Evolutionary conservation across 116 monocot species (phyloP).

Genomic region (Thalassia testudinum): DNA sequence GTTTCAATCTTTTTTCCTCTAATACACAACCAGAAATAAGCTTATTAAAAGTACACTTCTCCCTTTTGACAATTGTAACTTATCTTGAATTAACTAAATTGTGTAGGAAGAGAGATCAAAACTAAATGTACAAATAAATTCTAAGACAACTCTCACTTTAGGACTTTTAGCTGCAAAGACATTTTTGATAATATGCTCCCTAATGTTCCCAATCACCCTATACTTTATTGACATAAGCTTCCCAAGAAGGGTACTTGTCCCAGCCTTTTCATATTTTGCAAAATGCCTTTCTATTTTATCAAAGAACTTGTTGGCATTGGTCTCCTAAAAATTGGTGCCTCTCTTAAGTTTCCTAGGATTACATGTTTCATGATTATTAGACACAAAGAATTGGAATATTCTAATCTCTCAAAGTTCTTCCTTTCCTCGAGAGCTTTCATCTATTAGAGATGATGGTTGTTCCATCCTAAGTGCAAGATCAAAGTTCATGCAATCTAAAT

Average conservation of each 20-base stretch:
- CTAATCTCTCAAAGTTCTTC: slow-evolving; percentile 7
- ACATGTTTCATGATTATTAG: slow-evolving; percentile 10
- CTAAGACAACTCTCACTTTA: slow-evolving; percentile 10
- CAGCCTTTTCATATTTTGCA: slow-evolving; percentile 9
- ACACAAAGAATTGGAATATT: slow-evolving; percentile 9
- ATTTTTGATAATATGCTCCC: slow-evolving; percentile 21
- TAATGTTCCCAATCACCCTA: slow-evolving; percentile 6
- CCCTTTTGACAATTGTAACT: slow-evolving; percentile 10
- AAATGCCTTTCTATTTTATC: slow-evolving; percentile 13
- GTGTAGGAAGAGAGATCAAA: slow-evolving; percentile 13
- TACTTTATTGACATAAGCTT: slow-evolving; percentile 9
- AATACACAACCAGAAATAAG: slow-evolving; percentile 12
- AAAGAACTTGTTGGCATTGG: slow-evolving; percentile 9
- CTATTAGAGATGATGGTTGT: neutral
- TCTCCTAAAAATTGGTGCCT: neutral
- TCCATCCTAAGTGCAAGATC: slow-evolving; percentile 4
- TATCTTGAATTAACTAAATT: slow-evolving; percentile 12
- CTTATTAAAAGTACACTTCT: slow-evolving; percentile 14
- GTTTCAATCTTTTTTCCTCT: no score
- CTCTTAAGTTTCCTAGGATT: slow-evolving; percentile 11
- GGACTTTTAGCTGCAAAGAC: slow-evolving; percentile 12
- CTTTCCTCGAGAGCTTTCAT: slow-evolving; percentile 4
- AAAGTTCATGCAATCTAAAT: slow-evolving; percentile 6
- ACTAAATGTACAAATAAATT: slow-evolving; percentile 7
- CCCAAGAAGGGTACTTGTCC: neutral